Evolutionary conservation across 345 rosid genomes (phyloP), one percentile per base, ranked within the genome.

Genomic region (Syzygium jambos): DNA sequence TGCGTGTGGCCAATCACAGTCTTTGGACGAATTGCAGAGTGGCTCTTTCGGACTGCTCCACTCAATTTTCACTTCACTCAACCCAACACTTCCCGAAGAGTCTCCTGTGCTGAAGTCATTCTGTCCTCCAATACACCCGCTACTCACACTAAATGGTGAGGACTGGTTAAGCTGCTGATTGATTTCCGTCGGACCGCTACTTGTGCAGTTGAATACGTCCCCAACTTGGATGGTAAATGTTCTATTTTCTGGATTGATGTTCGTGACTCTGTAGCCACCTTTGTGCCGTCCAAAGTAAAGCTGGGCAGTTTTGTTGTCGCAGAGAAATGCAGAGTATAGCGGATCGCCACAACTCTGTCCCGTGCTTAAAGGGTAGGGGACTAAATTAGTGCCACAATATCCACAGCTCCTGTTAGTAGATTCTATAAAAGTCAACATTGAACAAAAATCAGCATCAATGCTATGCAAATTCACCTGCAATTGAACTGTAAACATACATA

Each of bases 301-400:
- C 54, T 86, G 51, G 6, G 88, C 85, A 5, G 80, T 52, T 2
- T 51, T 16, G 2, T 1, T 38, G 85, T 88, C 5, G 4, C 93
- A 92, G 12, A 2, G 0, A 56, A 92, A 90, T 9, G 9, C 77
- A 21, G 23, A 86, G 85, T 92, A 92, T 29, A 23, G 29, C 2
- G 89, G 88, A 43, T 92, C 92, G 12, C 93, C 92, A 56, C 92
- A 92, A 8, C 77, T 56, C 30, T 41, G 3, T 22, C 85, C 56
- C 1, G 12, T 87, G 87, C 90, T 87, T 17, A 92, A 86, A 4
- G 93, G 93, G 38, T 90, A 92, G 16, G 91, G 93, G 38, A 92
- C 77, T 3, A 87, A 25, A 41, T 30, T 88, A 3, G 85, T 87
- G 59, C 92, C 91, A 29, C 93, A 89, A 61, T 78, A 7, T 49